Evolutionary conservation across 148 eudicot species (phyloP).

Genomic region (Suaeda aralocaspica): DNA sequence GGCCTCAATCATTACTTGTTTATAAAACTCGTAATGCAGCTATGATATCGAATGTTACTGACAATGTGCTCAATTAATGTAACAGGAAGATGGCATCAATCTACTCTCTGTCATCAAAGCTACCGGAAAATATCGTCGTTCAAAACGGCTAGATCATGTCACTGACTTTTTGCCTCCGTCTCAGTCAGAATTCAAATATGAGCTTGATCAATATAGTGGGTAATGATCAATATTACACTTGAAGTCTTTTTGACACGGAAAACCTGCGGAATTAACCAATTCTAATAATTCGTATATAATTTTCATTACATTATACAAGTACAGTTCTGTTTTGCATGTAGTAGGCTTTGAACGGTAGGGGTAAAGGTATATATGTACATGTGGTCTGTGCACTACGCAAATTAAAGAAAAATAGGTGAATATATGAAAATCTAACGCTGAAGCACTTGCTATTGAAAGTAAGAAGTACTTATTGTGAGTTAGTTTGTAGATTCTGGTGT

Average conservation of each 20-base stretch:
- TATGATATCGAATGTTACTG: constrained; percentile 9
- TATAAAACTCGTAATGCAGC: not conserved
- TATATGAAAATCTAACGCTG: too few relatives aligned
- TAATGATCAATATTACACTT: constrained; percentile 25
- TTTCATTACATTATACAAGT: too few relatives aligned
- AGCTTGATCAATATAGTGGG: constrained; percentile 36
- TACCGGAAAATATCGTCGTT: constrained; percentile 65
- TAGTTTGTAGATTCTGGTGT: not conserved
- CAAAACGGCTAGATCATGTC: constrained; percentile 53
- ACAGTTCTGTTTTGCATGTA: not conserved
- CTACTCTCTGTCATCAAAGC: constrained; percentile 69
- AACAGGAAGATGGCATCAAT: constrained; percentile 94
- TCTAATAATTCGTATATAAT: too few relatives aligned
- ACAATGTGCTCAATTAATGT: constrained; percentile 11
- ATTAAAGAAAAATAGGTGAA: too few relatives aligned
- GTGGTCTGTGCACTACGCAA: too few relatives aligned
- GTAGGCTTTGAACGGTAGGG: not conserved
- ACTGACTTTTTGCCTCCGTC: constrained; percentile 76
- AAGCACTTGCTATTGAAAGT: too few relatives aligned
- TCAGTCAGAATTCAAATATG: constrained; percentile 50
- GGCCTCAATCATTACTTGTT: not conserved
- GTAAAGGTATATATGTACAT: not conserved
- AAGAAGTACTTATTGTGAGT: not conserved
- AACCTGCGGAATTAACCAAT: not conserved
- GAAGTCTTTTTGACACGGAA: not conserved